Evolutionary conservation across 768 basidiomycete species (phyloP).

Genomic region (Multifurca ochricompacta): DNA sequence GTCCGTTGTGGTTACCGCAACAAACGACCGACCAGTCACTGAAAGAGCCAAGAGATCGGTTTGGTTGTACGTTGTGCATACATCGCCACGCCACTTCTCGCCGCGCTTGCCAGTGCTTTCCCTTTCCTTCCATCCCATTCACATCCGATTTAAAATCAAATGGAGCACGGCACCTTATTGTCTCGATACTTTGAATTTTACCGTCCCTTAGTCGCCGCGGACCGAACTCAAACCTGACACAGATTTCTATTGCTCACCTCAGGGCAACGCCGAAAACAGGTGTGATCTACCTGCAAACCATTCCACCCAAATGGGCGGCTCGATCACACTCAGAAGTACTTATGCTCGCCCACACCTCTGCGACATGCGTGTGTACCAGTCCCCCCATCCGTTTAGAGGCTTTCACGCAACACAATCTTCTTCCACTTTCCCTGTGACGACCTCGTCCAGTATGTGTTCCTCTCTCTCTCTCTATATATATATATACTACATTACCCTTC

Average conservation of each 20-base stretch:
- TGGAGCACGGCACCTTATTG: conserved; percentile 13
- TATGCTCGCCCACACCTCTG: conserved; percentile 13
- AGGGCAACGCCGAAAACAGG: conserved; percentile 13
- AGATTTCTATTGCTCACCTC: not conserved
- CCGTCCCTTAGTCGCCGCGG: conserved; percentile 7
- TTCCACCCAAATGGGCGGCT: conserved; percentile 17
- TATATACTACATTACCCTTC: too few species aligned
- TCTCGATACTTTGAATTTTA: conserved; percentile 11
- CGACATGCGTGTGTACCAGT: conserved; percentile 3
- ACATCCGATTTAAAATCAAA: conserved; percentile 8
- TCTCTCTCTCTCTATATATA: not conserved
- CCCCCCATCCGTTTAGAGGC: conserved; percentile 5
- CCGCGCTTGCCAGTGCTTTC: not conserved
- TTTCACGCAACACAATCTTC: not conserved
- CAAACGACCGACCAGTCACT: too few species aligned
- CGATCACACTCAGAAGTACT: conserved; percentile 12
- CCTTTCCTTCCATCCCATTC: conserved; percentile 8
- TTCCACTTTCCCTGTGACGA: not conserved
- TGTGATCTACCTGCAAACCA: conserved; percentile 13
- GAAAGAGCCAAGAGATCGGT: conserved; percentile 13
- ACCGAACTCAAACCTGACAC: conserved; percentile 12
- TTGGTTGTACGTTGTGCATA: not conserved
- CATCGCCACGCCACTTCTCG: conserved; percentile 3
- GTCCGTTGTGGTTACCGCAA: conserved; percentile 9
- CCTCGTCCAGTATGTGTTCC: conserved; percentile 4